Percentiles rank a stretch among this genome's conserved stretches.
Evolutionary conservation across 768 basidiomycete genomes (phyloP).

Genomic region (Trametes cingulata): DNA sequence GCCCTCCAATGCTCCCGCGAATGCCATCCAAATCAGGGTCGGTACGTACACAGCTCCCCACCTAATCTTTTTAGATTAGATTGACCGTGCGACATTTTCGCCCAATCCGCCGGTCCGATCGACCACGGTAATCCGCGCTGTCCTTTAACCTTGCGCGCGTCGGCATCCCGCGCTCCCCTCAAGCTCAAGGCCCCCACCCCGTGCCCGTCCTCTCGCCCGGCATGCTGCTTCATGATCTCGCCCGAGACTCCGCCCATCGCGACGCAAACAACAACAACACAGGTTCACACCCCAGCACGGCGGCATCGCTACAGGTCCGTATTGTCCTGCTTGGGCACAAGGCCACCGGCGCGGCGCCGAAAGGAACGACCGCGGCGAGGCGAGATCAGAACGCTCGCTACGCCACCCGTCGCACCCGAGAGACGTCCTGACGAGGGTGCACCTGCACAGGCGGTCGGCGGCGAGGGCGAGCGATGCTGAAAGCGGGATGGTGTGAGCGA

Average conservation of each 20-base stretch:
- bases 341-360: conserved; percentile 2
- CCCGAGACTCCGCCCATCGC: neutral
- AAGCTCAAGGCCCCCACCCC: neutral
- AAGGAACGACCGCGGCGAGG: neutral
- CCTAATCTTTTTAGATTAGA: conserved; percentile 24
- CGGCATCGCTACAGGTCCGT: neutral
- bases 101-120: conserved; percentile 18
- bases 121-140: conserved; percentile 15
- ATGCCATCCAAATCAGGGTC: conserved; percentile 16
- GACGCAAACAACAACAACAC: neutral
- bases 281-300: neutral
- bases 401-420: conserved; percentile 24
- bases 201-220: neutral
- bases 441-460: neutral
- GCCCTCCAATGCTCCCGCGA: conserved; percentile 25
- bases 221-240: neutral
- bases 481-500: neutral
- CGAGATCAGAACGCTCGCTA: conserved; percentile 19
- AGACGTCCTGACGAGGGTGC: neutral
- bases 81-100: conserved; percentile 14
- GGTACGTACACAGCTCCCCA: conserved; percentile 21
- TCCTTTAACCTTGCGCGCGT: conserved; percentile 2
- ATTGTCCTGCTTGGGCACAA: neutral
- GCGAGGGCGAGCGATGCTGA: neutral
- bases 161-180: neutral